Evolutionary conservation across 768 basidiomycete genomes (phyloP), one percentile per base, ranked within the genome.

Genomic region (Basidioascus undulatus): DNA sequence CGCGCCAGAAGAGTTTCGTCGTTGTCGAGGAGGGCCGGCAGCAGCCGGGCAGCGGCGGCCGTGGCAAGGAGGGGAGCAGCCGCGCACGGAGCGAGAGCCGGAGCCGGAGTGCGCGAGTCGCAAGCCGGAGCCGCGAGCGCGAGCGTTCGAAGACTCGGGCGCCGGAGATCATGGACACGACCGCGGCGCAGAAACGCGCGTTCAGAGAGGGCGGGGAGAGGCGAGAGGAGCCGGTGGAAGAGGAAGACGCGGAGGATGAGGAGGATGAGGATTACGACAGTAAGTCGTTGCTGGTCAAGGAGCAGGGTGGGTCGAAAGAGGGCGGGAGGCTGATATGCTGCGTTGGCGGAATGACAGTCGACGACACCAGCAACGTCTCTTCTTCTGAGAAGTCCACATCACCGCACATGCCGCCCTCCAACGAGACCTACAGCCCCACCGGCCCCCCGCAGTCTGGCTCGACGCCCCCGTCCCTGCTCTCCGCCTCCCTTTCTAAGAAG

Each of bases 1-100:
- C 96, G 60, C 72, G 92, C 35, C 92, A 98, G 55, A 98, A 96
- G 56, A 92, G 86, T 6, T 96, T 96, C 49, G 92, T 96, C 32
- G 81, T 98, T 16, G 83, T 98, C 19, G 92, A 96, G 56, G 87
- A 92, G 53, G 73, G 70, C 25, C 71, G 75, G 1, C 52, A 61
- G 13, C 68, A 68, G 48, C 44, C 50, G 43, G 44, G 42, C 31
- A 43, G 30, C 28, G 25, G 32, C 20, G 30, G 35, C 20, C 35
- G 44, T 7, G 20, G 26, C 19, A 37, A 40, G 25, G 19, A 33
- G 40, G 11, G 37, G 35, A 16, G 32, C 39, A 18, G 32, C 39
- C 32, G 33, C 42, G 30, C 20, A 18, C 12, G 44, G 27, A 31
- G 21, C 13, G 5, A 21, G 48, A 49, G 21, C 44, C 19, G 35